A percentile compares a stretch with the other conserved stretches of the same genome.
These are phyloP conservation scores for Chalciporus sphaerocephalus DNA, from an alignment of 768 basidiomycete genomes.

Conservation along the genomic window DNA sequence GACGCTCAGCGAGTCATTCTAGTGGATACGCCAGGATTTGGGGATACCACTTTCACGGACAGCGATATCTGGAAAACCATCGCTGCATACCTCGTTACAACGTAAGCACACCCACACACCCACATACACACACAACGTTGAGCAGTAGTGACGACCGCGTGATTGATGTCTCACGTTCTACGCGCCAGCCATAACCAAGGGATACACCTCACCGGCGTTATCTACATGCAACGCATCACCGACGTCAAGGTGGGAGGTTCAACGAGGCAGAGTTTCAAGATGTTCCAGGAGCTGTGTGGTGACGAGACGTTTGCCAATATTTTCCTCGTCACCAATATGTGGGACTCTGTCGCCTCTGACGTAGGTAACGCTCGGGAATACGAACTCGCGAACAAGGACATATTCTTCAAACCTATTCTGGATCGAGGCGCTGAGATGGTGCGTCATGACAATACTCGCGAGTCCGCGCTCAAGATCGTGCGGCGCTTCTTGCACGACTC, in stretches of 20 bases:
- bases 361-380: conserved; percentile 37
- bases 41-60: conserved; percentile 47
- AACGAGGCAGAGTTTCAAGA: conserved; percentile 42
- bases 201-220: conserved; percentile 40
- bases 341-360: conserved; percentile 37
- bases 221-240: conserved; percentile 51
- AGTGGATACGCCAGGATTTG: conserved; percentile 64
- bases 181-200: conserved; percentile 23
- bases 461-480: conserved; percentile 45
- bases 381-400: conserved; percentile 39
- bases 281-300: conserved; percentile 52
- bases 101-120: conserved; percentile 7
- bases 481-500: conserved; percentile 30
- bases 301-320: conserved; percentile 43
- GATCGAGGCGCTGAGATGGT: conserved; percentile 42
- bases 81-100: conserved; percentile 34
- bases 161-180: conserved; percentile 1
- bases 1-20: conserved; percentile 38
- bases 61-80: conserved; percentile 49
- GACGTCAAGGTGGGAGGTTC: conserved; percentile 47
- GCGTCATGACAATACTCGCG: conserved; percentile 40
- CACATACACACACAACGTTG: background rate
- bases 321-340: conserved; percentile 50
- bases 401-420: conserved; percentile 49
- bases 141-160: background rate